A percentile compares a stretch with the other conserved stretches of the same genome.
These are phyloP conservation scores for Aureobasidium sp. DNA, from an alignment of 2,329 filamentous ascomycete species.

Conservation along the genomic window DNA sequence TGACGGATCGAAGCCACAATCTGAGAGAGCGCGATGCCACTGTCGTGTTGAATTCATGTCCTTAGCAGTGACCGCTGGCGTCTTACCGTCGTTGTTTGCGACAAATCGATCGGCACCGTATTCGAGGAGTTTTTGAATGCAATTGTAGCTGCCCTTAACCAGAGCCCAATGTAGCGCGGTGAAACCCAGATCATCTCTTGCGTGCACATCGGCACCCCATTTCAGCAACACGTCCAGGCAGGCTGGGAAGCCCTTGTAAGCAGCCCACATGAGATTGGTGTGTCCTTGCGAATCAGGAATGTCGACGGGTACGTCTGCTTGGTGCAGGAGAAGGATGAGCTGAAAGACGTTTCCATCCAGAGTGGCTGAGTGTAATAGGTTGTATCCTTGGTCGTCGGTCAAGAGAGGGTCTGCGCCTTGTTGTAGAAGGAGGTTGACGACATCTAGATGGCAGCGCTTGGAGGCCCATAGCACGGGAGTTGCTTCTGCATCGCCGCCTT, in stretches of 20 bases:
- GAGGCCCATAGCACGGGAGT: constrained; percentile 96
- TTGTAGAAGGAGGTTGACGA: constrained; percentile 84
- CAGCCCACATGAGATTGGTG: constrained; percentile 96
- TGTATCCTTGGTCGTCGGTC: constrained; percentile 93
- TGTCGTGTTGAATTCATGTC: constrained; percentile 81
- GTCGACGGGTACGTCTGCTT: constrained; percentile 82
- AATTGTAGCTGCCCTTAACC: constrained; percentile 82
- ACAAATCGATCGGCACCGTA: constrained; percentile 92
- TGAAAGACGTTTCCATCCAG: constrained; percentile 94
- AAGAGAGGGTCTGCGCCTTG: constrained; percentile 88
- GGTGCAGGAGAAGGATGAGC: constrained; percentile 80
- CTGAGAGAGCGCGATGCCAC: constrained; percentile 74
- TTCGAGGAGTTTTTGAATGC: constrained; percentile 88
- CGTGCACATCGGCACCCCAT: constrained; percentile 92
- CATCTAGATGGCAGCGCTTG: constrained; percentile 93
- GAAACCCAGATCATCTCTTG: constrained; percentile 83
- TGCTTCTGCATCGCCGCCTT: constrained; percentile 89
- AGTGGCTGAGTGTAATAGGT: constrained; percentile 91
- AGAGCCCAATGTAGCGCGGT: constrained; percentile 94
- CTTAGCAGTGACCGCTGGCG: constrained; percentile 71
- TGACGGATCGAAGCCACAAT: constrained; percentile 75
- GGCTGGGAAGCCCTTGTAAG: constrained; percentile 90
- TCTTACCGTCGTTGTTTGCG: constrained; percentile 83
- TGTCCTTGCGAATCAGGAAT: constrained; percentile 83
- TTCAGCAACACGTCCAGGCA: constrained; percentile 87